phyloP scores from a whole-genome alignment of 75 land plant genomes.

The Picea glauca region DNA sequence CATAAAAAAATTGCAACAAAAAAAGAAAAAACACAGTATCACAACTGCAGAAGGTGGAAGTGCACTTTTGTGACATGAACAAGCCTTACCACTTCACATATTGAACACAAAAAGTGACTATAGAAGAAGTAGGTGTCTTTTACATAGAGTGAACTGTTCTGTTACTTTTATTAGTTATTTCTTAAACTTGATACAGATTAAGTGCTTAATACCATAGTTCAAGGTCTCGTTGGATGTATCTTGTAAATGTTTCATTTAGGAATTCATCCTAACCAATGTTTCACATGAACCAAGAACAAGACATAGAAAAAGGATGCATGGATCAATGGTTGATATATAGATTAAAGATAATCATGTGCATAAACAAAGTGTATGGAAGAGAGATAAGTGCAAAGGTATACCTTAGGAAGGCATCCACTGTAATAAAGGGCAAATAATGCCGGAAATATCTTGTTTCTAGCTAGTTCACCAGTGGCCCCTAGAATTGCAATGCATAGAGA shows the following conservation, averaged over 20 bases:
- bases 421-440: constrained; percentile 78
- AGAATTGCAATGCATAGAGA: constrained; percentile 49
- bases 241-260: not conserved
- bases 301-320: not conserved
- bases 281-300: not conserved
- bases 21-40: no score
- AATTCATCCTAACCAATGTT: not conserved
- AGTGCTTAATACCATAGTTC: not conserved
- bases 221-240: not conserved
- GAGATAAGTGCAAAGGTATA: constrained; percentile 4
- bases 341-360: not conserved
- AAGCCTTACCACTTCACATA: no score
- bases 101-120: no score
- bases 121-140: not conserved
- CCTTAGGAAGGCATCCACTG: constrained; percentile 66
- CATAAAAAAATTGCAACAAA: no score
- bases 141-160: not conserved
- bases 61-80: no score
- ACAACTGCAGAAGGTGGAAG: no score
- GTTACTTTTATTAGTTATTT: not conserved
- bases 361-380: not conserved
- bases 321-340: not conserved
- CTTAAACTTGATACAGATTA: not conserved
- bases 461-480: constrained; percentile 82
- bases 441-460: constrained; percentile 74